Percentiles rank a stretch among this genome's conserved stretches.
These are phyloP conservation scores for Capsella bursapastoris DNA, from an alignment of 345 rosid genomes.

Conservation along the genomic window DNA sequence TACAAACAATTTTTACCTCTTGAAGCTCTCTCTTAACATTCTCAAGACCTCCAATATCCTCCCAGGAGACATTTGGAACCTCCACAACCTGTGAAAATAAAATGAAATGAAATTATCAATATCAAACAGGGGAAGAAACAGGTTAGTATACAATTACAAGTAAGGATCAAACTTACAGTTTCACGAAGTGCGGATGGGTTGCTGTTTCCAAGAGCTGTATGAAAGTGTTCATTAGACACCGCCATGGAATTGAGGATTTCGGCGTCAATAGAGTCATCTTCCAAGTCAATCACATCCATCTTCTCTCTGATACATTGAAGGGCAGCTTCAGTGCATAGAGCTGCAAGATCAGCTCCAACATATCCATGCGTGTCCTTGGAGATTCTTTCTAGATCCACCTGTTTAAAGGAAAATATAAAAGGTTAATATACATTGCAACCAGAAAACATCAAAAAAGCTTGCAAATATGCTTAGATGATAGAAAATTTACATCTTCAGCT, in stretches of 20 bases:
- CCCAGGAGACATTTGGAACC: constrained; percentile 91
- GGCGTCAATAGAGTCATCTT: constrained; percentile 94
- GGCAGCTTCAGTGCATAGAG: constrained; percentile 96
- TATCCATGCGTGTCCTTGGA: constrained; percentile 92
- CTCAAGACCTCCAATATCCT: constrained; percentile 95
- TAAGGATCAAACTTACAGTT: constrained; percentile 58
- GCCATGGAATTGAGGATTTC: constrained; percentile 95
- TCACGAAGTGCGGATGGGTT: constrained; percentile 87
- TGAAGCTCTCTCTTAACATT: constrained; percentile 95
- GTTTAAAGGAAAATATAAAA: constrained; percentile 6
- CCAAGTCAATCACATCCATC: constrained; percentile 97
- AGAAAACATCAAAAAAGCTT: background rate
- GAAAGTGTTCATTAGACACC: constrained; percentile 90
- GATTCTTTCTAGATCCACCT: constrained; percentile 95
- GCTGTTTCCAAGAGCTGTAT: constrained; percentile 87
- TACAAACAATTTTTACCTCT: constrained; percentile 57
- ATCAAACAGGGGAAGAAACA: background rate
- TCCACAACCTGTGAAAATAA: constrained; percentile 75
- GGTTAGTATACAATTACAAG: background rate
- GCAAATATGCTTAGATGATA: background rate
- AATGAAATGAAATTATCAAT: background rate
- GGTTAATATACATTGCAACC: constrained; percentile 19
- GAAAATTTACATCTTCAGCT: constrained; percentile 71
- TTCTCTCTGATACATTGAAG: constrained; percentile 98
- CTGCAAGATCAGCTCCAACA: constrained; percentile 99